These are phyloP conservation scores for Cymodocea nodosa DNA, from an alignment of 116 monocot species.

Conservation along the genomic window DNA sequence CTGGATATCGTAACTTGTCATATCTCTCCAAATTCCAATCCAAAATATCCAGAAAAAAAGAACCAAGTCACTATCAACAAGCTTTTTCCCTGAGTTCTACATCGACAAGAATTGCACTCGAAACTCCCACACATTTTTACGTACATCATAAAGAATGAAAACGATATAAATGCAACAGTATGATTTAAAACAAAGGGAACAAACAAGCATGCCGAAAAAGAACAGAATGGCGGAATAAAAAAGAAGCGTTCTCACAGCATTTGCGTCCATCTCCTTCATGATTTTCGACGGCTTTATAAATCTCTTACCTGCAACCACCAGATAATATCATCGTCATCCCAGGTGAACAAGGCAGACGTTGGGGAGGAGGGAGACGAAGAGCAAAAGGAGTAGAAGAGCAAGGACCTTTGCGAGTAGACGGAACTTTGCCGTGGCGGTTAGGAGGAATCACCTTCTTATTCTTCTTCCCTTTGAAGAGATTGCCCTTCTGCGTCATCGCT, in stretches of 20 bases:
- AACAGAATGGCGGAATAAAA: background rate
- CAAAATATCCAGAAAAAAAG: no score
- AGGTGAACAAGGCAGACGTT: background rate
- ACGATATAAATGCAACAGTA: no score
- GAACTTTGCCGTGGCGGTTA: constrained; percentile 47
- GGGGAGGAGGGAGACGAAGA: background rate
- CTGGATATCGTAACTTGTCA: no score
- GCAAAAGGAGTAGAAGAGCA: background rate
- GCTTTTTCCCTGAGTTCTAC: no score
- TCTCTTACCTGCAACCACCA: constrained; percentile 32
- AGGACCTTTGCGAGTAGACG: constrained; percentile 46
- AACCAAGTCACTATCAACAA: no score
- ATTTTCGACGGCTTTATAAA: constrained; percentile 32
- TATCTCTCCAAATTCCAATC: no score
- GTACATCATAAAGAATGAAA: no score
- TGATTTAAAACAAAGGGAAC: no score
- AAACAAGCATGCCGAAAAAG: background rate
- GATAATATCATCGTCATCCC: background rate
- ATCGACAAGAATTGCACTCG: no score
- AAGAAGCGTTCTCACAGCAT: constrained; percentile 19
- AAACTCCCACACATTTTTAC: no score
- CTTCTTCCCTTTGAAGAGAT: constrained; percentile 51
- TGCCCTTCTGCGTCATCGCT: constrained; percentile 60
- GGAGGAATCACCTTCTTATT: constrained; percentile 55
- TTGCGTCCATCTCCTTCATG: constrained; percentile 43